Base-by-base conservation (phyloP, 1,284 basidiomycete genomes). In the Apiotrichum sp. region DNA sequence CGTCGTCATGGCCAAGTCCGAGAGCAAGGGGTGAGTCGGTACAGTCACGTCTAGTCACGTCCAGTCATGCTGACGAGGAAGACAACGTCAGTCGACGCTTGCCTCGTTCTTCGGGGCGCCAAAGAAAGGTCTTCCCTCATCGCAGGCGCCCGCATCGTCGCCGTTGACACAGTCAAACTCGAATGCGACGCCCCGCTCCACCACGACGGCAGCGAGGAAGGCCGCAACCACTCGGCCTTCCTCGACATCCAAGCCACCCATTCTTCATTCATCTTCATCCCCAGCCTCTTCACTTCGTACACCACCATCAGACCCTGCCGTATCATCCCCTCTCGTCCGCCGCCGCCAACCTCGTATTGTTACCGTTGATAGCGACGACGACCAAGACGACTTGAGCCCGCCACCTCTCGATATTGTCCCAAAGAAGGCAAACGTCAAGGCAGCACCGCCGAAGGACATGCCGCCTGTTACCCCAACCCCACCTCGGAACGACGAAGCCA, bases 71-170 rank as follows among this genome's bases (percentile, higher is more conserved):
- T 60, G 39, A 57, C 44, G 11, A 47, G 40, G 33, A 46, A 65
- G 65, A 9, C 45, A 63, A 13, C 74, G 75, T 51, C 77, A 78
- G 61, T 66, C 73, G 4, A 75, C 76, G 6, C 69, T 79, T 34
- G 63, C 74, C 34, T 63, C 71, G 16, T 79, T 78, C 73, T 79
- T 79, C 56, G 64, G 65, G 39, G 71, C 71, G 34, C 66, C 73
- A 11, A 64, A 69, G 49, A 53, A 69, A 9, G 63, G 68, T 63
- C 66, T 11, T 31, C 16, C 47, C 10, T 40, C 48, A 3, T 53
- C 47, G 7, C 35, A 11, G 16, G 47, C 47, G 13, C 35, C 45
- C 33, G 35, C 36, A 38, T 41, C 35, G 35, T 36, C 35, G 7
- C 35, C 35, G 35, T 6, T 36, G 11, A 36, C 35, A 11, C 7